Evolutionary conservation across 768 basidiomycete species (phyloP).

Genomic region (Dacryopinax spathularia): DNA sequence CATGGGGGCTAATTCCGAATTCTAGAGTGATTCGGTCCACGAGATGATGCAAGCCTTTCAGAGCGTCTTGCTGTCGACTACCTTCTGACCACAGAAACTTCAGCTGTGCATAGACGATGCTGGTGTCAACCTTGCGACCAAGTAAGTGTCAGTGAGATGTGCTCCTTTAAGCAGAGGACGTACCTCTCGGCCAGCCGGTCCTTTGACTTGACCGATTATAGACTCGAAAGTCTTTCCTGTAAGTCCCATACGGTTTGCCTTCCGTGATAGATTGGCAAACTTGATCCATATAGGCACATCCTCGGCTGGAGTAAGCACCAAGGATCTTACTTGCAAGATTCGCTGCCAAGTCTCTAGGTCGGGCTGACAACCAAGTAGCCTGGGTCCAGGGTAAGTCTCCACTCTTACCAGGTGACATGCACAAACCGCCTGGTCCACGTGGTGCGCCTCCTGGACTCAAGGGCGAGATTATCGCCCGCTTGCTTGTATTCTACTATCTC

Average conservation of each 20-base stretch:
- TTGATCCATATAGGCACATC: constrained; percentile 98
- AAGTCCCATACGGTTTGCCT: constrained; percentile 78
- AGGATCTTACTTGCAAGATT: constrained; percentile 84
- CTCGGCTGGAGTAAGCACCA: constrained; percentile 84
- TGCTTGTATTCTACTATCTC: constrained; percentile 96
- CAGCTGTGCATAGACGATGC: constrained; percentile 89
- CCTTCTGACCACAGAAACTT: constrained; percentile 85
- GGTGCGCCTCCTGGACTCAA: constrained; percentile 73
- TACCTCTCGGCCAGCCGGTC: constrained; percentile 16
- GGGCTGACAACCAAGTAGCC: constrained; percentile 88
- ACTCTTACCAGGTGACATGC: neutral
- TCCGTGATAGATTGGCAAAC: constrained; percentile 93
- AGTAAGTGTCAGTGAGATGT: constrained; percentile 8
- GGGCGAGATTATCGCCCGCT: constrained; percentile 74
- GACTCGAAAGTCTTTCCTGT: constrained; percentile 96
- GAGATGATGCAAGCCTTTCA: constrained; percentile 73
- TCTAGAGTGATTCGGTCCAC: constrained; percentile 62
- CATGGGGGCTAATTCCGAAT: constrained; percentile 43
- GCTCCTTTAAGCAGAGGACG: neutral
- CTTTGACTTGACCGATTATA: constrained; percentile 53
- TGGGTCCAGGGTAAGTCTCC: constrained; percentile 22
- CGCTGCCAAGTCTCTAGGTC: constrained; percentile 99
- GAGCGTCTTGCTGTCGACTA: constrained; percentile 58
- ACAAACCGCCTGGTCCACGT: constrained; percentile 93
- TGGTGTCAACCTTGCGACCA: constrained; percentile 63